Evolutionary conservation across 2,329 filamentous ascomycete genomes (phyloP), one percentile per base, ranked within the genome.

Genomic region (Paecilomyces sp.): DNA sequence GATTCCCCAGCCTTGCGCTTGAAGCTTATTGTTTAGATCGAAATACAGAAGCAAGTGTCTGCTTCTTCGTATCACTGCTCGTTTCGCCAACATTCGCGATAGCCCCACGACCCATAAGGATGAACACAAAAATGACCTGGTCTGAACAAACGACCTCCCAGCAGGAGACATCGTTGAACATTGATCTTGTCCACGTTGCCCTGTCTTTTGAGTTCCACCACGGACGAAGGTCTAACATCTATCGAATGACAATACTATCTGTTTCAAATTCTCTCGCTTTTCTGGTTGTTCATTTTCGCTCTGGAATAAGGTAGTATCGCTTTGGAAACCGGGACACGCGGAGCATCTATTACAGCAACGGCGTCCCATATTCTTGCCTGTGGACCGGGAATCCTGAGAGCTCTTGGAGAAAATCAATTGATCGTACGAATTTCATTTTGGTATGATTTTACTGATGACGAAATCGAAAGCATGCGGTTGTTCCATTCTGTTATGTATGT

Each of bases 21-120:
- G 60, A 63, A 62, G 31, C 56, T 57, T 62, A 56, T 62, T 58
- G 54, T 57, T 47, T 55, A 57, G 58, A 56, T 58, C 33, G 50
- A 28, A 28, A 56, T 30, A 25, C 51, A 53, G 15, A 53, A 53
- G 51, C 24, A 53, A 53, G 15, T 11, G 22, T 25, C 51, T 53
- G 28, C 51, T 53, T 53, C 51, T 53, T 30, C 28, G 24, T 47
- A 54, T 28, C 24, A 18, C 52, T 54, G 12, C 28, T 54, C 52
- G 41, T 47, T 47, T 47, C 41, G 41, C n/a, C 41, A 47, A 8
- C 54, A 34, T 55, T 31, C 34, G 34, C 54, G 54, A 34, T 34
- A 11, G 30, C n/a, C 30, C 30, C 5, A 34, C 54, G 30, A 24
- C 54, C 12, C 25, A 55, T 24, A 28, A 54, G 52, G 25, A 54